phyloP scores from a whole-genome alignment of 1,284 basidiomycete species.

The Mycosarcoma mackinlayi region DNA sequence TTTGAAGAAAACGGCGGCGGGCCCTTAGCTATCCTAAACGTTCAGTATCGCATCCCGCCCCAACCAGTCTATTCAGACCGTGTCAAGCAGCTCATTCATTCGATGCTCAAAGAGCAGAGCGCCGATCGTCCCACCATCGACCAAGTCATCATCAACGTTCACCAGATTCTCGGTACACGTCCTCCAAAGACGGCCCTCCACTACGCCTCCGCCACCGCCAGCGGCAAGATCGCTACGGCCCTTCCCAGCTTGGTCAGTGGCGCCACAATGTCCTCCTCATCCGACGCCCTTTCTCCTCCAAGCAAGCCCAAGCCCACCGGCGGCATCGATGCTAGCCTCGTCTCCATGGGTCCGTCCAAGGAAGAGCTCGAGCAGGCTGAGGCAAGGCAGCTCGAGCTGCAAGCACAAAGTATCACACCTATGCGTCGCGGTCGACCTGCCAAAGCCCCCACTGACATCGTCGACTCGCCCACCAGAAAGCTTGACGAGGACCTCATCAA shows the following conservation, averaged over 20 bases:
- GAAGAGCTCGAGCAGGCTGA: conserved; percentile 49
- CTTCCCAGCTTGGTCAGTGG: conserved; percentile 36
- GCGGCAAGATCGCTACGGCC: conserved; percentile 41
- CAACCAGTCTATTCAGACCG: conserved; percentile 88
- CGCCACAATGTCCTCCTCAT: background rate
- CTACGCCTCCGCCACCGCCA: conserved; percentile 44
- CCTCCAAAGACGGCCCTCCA: conserved; percentile 51
- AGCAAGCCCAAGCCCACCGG: conserved; percentile 13
- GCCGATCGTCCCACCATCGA: conserved; percentile 56
- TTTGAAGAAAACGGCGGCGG: conserved; percentile 81
- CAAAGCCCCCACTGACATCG: conserved; percentile 32
- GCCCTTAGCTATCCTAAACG: conserved; percentile 93
- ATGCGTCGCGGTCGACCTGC: conserved; percentile 69
- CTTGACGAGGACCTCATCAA: conserved; percentile 14
- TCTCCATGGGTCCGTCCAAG: conserved; percentile 45
- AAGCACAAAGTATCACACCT: conserved; percentile 64
- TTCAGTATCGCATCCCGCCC: conserved; percentile 79
- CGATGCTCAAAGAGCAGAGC: conserved; percentile 61
- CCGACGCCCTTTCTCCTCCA: background rate
- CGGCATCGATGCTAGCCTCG: conserved; percentile 40
- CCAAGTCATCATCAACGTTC: conserved; percentile 53
- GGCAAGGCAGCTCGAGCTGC: conserved; percentile 43
- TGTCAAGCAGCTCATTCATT: conserved; percentile 83
- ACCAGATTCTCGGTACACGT: conserved; percentile 51
- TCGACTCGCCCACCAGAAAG: conserved; percentile 16